A percentile compares a stretch with the other conserved stretches of the same genome.
Conservation (phyloP, 2,329 filamentous ascomycete genomes). For the Aschersonia sp. region DNA sequence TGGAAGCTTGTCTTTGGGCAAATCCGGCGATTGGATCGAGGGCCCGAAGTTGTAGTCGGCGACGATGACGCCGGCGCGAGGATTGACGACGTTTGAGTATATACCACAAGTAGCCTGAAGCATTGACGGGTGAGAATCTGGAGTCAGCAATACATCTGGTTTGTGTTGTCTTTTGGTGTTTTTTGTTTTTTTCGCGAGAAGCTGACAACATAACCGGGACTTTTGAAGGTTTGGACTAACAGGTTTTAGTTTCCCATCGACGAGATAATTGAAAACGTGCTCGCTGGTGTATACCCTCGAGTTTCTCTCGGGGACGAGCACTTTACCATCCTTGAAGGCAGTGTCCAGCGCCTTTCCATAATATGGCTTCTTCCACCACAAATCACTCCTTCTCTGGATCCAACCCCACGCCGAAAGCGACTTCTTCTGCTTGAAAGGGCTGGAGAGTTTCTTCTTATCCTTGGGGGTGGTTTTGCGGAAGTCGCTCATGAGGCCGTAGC, state of each 20-base stretch:
- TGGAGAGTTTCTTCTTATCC: neutral
- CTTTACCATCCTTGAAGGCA: neutral
- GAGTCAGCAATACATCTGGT: too few species aligned
- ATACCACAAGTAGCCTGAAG: neutral
- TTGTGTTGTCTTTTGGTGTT: too few species aligned
- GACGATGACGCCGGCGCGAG: neutral
- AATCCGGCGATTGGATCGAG: neutral
- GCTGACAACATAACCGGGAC: too few species aligned
- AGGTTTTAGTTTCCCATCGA: neutral
- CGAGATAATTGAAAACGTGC: neutral
- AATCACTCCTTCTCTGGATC: neutral
- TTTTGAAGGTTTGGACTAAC: neutral
- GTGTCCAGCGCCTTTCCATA: neutral
- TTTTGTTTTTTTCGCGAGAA: too few species aligned
- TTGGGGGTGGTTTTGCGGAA: neutral
- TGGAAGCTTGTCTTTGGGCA: neutral
- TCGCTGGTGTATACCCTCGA: neutral
- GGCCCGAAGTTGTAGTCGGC: neutral
- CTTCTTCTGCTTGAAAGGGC: neutral
- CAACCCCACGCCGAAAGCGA: neutral
- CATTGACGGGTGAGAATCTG: too few species aligned
- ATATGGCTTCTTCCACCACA: neutral
- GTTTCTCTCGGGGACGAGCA: neutral
- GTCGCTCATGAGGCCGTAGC: neutral
- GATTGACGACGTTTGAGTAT: neutral